Evolutionary conservation across 345 rosid species (phyloP).

Genomic region (Salix viminalis): DNA sequence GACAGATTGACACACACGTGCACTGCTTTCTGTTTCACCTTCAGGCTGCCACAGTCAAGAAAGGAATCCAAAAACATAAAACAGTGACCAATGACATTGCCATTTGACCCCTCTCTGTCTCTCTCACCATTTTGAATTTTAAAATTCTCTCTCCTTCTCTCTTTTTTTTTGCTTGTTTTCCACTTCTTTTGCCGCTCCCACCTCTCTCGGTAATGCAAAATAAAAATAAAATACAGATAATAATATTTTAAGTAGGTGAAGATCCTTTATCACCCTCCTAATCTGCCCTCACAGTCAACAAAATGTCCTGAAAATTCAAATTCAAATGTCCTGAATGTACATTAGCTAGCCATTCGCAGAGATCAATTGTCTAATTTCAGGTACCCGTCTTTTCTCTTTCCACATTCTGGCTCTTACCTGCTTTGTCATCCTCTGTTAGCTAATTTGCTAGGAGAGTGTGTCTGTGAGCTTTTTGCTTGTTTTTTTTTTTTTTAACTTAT

Average conservation of each 20-base stretch:
- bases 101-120: slow-evolving; percentile 6
- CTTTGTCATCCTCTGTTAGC: too few relatives aligned
- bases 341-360: too few relatives aligned
- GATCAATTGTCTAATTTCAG: not conserved
- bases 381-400: not conserved
- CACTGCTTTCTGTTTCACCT: not conserved
- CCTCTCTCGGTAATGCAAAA: not conserved
- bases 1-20: not conserved
- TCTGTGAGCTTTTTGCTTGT: not conserved
- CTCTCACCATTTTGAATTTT: not conserved
- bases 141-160: slow-evolving; percentile 1
- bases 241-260: not conserved
- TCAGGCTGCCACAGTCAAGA: not conserved
- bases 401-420: not conserved
- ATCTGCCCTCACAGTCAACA: not conserved
- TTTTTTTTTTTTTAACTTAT: not conserved
- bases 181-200: slow-evolving; percentile 5
- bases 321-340: too few relatives aligned
- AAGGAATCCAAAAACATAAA: not conserved
- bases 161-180: not conserved
- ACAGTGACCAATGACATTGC: not conserved
- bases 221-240: not conserved
- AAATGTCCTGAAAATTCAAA: too few relatives aligned
- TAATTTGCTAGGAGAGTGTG: not conserved
- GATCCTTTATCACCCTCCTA: not conserved